These are phyloP conservation scores for Neurospora tetrasperma DNA, from an alignment of 495 filamentous ascomycete species.

Conservation along the genomic window DNA sequence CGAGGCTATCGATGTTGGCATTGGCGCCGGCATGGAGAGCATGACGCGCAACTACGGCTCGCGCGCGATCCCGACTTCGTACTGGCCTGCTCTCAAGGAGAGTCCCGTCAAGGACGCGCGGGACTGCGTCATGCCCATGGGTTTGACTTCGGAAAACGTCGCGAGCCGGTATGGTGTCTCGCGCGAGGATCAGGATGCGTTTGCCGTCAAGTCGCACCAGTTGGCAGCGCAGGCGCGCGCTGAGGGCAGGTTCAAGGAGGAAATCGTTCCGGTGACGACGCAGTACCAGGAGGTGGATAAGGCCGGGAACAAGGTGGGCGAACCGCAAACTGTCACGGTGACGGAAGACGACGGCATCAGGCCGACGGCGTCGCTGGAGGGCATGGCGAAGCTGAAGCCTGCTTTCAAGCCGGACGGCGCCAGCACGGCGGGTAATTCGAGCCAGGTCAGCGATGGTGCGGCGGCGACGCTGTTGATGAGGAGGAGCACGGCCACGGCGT, in stretches of 20 bases:
- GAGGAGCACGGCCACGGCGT: slow-evolving; percentile 64
- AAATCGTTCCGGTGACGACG: slow-evolving; percentile 68
- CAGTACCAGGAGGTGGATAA: slow-evolving; percentile 55
- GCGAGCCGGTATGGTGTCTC: slow-evolving; percentile 65
- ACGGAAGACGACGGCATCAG: slow-evolving; percentile 76
- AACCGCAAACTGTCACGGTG: slow-evolving; percentile 42
- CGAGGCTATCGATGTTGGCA: slow-evolving; percentile 64
- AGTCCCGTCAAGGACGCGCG: slow-evolving; percentile 54
- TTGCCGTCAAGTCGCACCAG: slow-evolving; percentile 63
- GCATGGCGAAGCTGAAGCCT: slow-evolving; percentile 69
- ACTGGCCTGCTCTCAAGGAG: slow-evolving; percentile 66
- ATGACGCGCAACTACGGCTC: slow-evolving; percentile 87
- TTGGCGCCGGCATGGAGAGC: slow-evolving; percentile 86
- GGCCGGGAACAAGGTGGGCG: slow-evolving; percentile 45
- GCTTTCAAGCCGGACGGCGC: slow-evolving; percentile 64
- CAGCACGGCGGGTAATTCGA: slow-evolving; percentile 80
- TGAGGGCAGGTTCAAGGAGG: slow-evolving; percentile 59
- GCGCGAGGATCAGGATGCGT: slow-evolving; percentile 69
- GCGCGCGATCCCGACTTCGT: slow-evolving; percentile 67
- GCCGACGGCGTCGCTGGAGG: slow-evolving; percentile 51
- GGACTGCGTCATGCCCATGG: slow-evolving; percentile 93
- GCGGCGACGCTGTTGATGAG: slow-evolving; percentile 75
- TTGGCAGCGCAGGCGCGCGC: slow-evolving; percentile 59
- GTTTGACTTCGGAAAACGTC: slow-evolving; percentile 86
- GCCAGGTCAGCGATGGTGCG: slow-evolving; percentile 80